Base-by-base conservation (phyloP, 2,329 filamentous ascomycete species). In the Helicocarpus griseus region DNA sequence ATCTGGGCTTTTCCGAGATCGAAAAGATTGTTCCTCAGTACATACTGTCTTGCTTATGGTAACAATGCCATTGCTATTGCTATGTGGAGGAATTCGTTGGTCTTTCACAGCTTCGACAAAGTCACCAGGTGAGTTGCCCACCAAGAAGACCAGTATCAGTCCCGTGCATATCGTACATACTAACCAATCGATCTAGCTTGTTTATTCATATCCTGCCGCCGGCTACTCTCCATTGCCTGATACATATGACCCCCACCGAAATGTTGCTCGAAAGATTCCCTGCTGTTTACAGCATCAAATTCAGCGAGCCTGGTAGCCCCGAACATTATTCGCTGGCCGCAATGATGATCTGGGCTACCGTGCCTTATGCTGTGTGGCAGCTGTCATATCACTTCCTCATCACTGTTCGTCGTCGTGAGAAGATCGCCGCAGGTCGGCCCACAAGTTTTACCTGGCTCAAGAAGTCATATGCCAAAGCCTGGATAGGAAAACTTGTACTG, bases 201-300 rank as follows among this genome's bases (percentile, higher is more conserved):
- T 98, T 98, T 73, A 96, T 98, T 60, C 93, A 98, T 69, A 95
- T 98, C 63, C 98, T 98, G 91, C 93, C 93, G 1, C 95, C 90
- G 58, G 91, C 87, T 5, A 88, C 90, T 1, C 78, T 98, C 11
- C 93, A 98, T 69, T 94, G 89, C 64, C 77, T 98, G 13, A 87
- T 95, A 14, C 93, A 98, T 66, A 76, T 97, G 19, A 76, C 89
- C 11, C 71, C 85, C 0, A 69, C 79, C 1, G 80, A 82, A 21
- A 67, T 79, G 39, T 86, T 94, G 63, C 73, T 77, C 57, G 69
- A 74, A 24, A 81, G 83, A 19, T 97, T 95, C 65, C 90, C 91
- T 0, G 91, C 90, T 11, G 81, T 95, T 57, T 89, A 87, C 73
- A 79, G 80, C 28, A 89, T 98, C 71, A 89, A 86, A 64, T 75